These are phyloP conservation scores for Coccomyxa sp. DNA, from an alignment of 139 green algal genomes.

Conservation along the genomic window DNA sequence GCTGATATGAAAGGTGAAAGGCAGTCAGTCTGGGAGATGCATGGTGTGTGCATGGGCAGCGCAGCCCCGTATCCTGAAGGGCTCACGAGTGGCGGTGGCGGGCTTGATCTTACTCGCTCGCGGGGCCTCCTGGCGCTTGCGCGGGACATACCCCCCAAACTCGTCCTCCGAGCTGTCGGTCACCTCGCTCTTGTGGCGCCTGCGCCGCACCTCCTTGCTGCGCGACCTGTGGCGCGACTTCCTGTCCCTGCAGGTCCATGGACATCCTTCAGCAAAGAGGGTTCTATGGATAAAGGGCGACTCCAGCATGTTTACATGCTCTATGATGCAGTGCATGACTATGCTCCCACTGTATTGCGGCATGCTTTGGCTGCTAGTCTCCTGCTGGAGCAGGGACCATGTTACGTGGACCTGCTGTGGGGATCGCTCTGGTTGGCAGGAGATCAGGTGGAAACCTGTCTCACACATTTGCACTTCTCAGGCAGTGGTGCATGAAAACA, in stretches of 20 bases:
- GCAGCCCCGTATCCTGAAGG: no score
- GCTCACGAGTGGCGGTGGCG: no score
- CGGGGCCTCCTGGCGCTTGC: conserved; percentile 28
- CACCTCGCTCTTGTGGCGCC: not conserved
- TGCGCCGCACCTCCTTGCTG: not conserved
- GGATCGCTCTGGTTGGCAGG: no score
- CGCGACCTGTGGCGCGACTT: not conserved
- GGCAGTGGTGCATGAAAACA: conserved; percentile 1
- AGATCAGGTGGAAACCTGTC: no score
- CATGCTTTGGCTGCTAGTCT: no score
- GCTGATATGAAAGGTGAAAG: not conserved
- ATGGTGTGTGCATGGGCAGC: no score
- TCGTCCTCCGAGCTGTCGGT: conserved; percentile 20
- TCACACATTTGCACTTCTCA: not conserved
- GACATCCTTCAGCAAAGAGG: not conserved
- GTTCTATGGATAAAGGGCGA: not conserved
- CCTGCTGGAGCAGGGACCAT: no score
- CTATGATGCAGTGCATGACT: no score
- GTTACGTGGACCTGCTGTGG: no score
- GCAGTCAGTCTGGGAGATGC: not conserved
- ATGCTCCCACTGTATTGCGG: no score
- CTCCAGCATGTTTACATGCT: not conserved
- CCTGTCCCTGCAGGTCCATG: not conserved
- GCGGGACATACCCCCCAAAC: conserved; percentile 45
- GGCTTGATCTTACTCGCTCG: no score